phyloP scores from a whole-genome alignment of 768 basidiomycete genomes.

The Mrakia frigida region DNA sequence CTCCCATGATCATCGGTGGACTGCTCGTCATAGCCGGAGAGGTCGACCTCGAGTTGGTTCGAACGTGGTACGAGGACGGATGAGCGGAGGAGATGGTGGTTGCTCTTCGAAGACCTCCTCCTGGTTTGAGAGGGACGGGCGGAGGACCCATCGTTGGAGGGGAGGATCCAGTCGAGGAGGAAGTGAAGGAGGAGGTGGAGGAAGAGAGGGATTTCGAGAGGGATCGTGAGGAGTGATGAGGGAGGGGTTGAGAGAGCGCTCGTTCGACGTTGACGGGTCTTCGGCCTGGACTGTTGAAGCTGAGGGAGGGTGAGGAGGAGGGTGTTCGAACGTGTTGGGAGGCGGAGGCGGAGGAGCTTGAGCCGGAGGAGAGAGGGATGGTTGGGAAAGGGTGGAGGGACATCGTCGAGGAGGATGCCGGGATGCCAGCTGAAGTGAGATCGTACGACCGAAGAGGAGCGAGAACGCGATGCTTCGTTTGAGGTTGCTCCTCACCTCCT shows the following conservation, averaged over 20 bases:
- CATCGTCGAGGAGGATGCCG: not conserved
- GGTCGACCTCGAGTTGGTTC: not conserved
- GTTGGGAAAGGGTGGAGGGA: not conserved
- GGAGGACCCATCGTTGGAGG: constrained; percentile 1
- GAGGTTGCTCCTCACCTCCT: not conserved
- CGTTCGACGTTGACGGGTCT: not conserved
- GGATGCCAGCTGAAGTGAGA: not conserved
- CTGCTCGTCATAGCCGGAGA: not conserved
- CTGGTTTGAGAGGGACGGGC: not conserved
- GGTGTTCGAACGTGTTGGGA: not conserved
- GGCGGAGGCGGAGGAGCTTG: not conserved
- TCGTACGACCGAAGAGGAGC: not conserved
- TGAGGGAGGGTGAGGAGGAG: not conserved
- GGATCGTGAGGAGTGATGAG: not conserved
- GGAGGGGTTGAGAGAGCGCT: not conserved
- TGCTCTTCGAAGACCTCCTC: not conserved
- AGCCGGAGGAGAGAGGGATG: not conserved
- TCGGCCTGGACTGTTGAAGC: not conserved
- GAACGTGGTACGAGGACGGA: not conserved
- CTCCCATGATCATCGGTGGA: not conserved
- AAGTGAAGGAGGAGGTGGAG: not conserved
- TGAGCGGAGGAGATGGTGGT: not conserved
- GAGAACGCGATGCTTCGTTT: constrained; percentile 4
- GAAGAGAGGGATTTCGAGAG: not conserved
- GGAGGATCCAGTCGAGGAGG: not conserved